Percentiles rank a stretch among this genome's conserved stretches.
Evolutionary conservation across 768 basidiomycete species (phyloP).

Genomic region (Asterophora parasitica): DNA sequence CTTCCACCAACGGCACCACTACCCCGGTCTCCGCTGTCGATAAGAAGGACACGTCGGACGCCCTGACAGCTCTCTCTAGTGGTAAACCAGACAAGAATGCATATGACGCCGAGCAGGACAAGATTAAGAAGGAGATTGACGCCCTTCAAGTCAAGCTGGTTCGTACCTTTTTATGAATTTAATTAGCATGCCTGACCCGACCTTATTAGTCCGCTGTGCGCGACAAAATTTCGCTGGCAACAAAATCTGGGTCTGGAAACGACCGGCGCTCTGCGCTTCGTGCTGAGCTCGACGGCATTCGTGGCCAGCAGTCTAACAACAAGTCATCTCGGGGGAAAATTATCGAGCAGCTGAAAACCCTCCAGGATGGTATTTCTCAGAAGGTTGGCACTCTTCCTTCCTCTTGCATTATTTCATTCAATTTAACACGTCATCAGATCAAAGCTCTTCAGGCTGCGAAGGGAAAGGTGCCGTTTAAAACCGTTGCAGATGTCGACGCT

Average conservation of each 20-base stretch:
- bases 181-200: conserved; percentile 9
- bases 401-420: conserved; percentile 2
- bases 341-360: conserved; percentile 69
- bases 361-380: conserved; percentile 76
- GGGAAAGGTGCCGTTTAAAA: conserved; percentile 75
- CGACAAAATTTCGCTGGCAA: conserved; percentile 67
- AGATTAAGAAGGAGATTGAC: conserved; percentile 80
- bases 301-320: conserved; percentile 70
- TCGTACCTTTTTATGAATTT: conserved; percentile 28
- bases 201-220: conserved; percentile 61
- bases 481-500: conserved; percentile 79
- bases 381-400: conserved; percentile 49
- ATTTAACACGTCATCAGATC: conserved; percentile 40
- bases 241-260: conserved; percentile 57
- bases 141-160: conserved; percentile 75
- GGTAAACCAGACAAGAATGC: conserved; percentile 80
- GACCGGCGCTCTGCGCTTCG: conserved; percentile 71
- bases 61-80: conserved; percentile 28
- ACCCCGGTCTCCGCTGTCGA: conserved; percentile 40
- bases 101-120: conserved; percentile 85
- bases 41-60: conserved; percentile 42
- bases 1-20: conserved; percentile 43
- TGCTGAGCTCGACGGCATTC: conserved; percentile 76
- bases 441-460: conserved; percentile 84
- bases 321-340: conserved; percentile 70